Conservation (phyloP, 2,329 filamentous ascomycete species). For the Hymenotorrendiella dingleyae region DNA sequence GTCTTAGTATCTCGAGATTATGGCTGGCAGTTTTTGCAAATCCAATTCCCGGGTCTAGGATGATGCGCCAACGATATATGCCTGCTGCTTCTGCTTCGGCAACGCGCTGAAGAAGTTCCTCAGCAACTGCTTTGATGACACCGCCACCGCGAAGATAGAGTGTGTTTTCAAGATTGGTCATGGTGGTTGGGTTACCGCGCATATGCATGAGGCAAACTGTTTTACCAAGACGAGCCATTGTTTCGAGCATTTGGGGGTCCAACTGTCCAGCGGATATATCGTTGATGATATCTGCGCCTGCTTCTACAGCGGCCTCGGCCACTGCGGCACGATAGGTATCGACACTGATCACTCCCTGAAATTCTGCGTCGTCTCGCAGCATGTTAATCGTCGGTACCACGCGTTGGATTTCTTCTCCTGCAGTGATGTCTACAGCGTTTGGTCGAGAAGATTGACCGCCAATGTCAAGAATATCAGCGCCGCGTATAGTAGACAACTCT, state of each 20-base stretch:
- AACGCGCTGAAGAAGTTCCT: slow-evolving; percentile 57
- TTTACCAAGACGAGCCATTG: slow-evolving; percentile 69
- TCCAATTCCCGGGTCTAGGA: slow-evolving; percentile 88
- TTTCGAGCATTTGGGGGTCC: slow-evolving; percentile 75
- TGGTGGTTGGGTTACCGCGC: slow-evolving; percentile 62
- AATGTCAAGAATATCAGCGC: slow-evolving; percentile 71
- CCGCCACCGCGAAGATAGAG: slow-evolving; percentile 52
- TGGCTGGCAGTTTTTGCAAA: slow-evolving; percentile 82
- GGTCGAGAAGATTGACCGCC: slow-evolving; percentile 92
- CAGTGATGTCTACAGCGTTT: slow-evolving; percentile 59
- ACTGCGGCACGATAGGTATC: slow-evolving; percentile 90
- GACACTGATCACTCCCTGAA: slow-evolving; percentile 65
- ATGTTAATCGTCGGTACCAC: slow-evolving; percentile 73
- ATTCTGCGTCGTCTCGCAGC: slow-evolving; percentile 62
- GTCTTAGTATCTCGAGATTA: slow-evolving; percentile 73
- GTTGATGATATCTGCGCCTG: slow-evolving; percentile 89
- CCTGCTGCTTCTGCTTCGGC: slow-evolving; percentile 72
- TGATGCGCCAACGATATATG: slow-evolving; percentile 85
- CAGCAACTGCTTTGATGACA: slow-evolving; percentile 47
- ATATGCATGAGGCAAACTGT: slow-evolving; percentile 75
- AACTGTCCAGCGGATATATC: slow-evolving; percentile 81
- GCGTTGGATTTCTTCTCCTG: slow-evolving; percentile 68
- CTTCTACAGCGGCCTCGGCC: slow-evolving; percentile 66
- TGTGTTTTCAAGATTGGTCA: slow-evolving; percentile 45
- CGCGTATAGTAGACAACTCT: slow-evolving; percentile 29